Percentiles rank a stretch among this genome's conserved stretches.
These are phyloP conservation scores for Russula emetica DNA, from an alignment of 768 basidiomycete genomes.

Conservation along the genomic window DNA sequence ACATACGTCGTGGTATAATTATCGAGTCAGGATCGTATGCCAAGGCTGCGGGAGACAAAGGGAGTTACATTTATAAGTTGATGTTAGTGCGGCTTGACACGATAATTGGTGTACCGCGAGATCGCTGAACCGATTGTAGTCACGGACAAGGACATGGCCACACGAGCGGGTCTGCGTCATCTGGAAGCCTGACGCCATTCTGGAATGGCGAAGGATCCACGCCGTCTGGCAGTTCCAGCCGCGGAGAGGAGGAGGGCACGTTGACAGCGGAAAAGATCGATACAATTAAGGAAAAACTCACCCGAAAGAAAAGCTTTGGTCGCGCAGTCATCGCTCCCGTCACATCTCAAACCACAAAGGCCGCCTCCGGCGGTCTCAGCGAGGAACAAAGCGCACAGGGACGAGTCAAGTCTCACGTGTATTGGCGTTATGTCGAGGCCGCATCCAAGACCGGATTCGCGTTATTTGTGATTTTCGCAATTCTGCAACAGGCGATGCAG, in stretches of 20 bases:
- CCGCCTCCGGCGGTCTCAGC: slow-evolving; percentile 45
- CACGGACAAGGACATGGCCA: slow-evolving; percentile 26
- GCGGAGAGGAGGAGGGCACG: slow-evolving; percentile 19
- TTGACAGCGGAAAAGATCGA: slow-evolving; percentile 22
- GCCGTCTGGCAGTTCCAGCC: slow-evolving; percentile 11
- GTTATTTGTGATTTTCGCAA: slow-evolving; percentile 49
- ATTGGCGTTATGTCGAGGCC: slow-evolving; percentile 70
- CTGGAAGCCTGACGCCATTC: slow-evolving; percentile 31
- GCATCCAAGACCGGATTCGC: slow-evolving; percentile 70
- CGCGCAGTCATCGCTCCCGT: slow-evolving; percentile 49
- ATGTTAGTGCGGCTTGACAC: slow-evolving; percentile 46
- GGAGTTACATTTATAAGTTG: slow-evolving; percentile 68
- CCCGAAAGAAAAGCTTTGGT: slow-evolving; percentile 52
- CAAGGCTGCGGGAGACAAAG: slow-evolving; percentile 52
- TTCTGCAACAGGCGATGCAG: slow-evolving; percentile 53
- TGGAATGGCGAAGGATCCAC: slow-evolving; percentile 7
- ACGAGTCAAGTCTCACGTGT: slow-evolving; percentile 72
- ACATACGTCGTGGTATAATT: slow-evolving; percentile 77
- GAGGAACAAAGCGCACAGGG: slow-evolving; percentile 80
- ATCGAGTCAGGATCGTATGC: slow-evolving; percentile 69
- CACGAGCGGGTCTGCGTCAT: slow-evolving; percentile 17
- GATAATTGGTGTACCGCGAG: neutral
- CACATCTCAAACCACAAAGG: slow-evolving; percentile 37
- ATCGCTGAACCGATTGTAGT: slow-evolving; percentile 4
- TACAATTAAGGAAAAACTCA: slow-evolving; percentile 46